phyloP scores from a whole-genome alignment of 2,329 filamentous ascomycete genomes.

The Fusarium sp. region DNA sequence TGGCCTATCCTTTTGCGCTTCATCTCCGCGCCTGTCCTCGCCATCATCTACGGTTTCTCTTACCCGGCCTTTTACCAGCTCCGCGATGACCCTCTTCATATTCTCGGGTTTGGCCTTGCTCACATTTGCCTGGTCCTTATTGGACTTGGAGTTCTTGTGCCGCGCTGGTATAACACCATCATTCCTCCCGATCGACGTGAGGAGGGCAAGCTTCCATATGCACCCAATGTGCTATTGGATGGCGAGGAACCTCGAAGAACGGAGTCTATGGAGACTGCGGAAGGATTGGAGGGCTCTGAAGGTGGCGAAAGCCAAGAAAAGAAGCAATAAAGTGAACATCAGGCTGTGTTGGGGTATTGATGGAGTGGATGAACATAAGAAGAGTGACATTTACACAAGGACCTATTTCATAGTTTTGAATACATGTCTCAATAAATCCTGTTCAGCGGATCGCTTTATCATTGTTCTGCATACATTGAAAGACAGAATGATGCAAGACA shows the following conservation, averaged over 20 bases:
- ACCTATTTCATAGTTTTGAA: neutral
- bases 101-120: slow-evolving; percentile 62
- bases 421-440: neutral
- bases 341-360: neutral
- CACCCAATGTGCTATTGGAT: slow-evolving; percentile 41
- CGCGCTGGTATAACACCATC: slow-evolving; percentile 65
- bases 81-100: slow-evolving; percentile 63
- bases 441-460: neutral
- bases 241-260: slow-evolving; percentile 26
- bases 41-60: slow-evolving; percentile 64
- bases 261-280: slow-evolving; percentile 32
- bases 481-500: neutral
- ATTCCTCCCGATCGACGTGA: slow-evolving; percentile 59
- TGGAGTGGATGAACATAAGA: neutral
- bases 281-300: slow-evolving; percentile 8
- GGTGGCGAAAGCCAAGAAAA: slow-evolving; percentile 34
- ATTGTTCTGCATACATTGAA: neutral
- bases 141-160: slow-evolving; percentile 61
- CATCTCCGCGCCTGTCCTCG: slow-evolving; percentile 61
- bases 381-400: neutral
- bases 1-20: slow-evolving; percentile 64
- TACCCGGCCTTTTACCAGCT: slow-evolving; percentile 62
- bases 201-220: slow-evolving; percentile 56
- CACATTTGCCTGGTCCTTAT: slow-evolving; percentile 61
- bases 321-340: neutral